These are phyloP conservation scores for Plasmodium adleri DNA, from an alignment of 169 alveolate species.

Conservation along the genomic window DNA sequence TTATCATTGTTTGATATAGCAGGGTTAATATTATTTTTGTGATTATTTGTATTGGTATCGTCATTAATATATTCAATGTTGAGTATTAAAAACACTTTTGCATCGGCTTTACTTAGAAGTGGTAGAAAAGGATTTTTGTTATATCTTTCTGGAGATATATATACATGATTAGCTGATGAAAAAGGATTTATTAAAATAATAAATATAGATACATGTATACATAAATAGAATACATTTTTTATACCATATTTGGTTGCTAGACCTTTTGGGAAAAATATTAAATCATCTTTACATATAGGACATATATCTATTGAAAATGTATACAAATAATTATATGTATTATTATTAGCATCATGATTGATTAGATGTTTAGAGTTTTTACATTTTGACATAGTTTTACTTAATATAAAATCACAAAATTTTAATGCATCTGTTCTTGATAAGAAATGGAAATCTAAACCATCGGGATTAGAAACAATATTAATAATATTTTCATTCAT, in stretches of 20 bases:
- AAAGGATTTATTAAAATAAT: constrained; percentile 63
- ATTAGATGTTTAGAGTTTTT: constrained; percentile 93
- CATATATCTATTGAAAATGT: constrained; percentile 95
- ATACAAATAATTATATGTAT: constrained; percentile 93
- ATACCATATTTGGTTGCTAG: constrained; percentile 90
- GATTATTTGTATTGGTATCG: background rate
- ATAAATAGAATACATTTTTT: constrained; percentile 55
- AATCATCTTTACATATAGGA: constrained; percentile 98
- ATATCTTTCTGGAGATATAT: constrained; percentile 77
- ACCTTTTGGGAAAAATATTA: constrained; percentile 93
- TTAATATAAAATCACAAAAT: constrained; percentile 95
- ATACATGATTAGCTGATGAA: constrained; percentile 13
- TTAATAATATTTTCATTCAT: constrained; percentile 94
- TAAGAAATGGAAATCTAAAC: constrained; percentile 97
- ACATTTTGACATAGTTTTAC: constrained; percentile 89
- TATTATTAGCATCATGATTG: constrained; percentile 93
- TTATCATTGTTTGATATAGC: background rate
- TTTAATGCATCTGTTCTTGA: constrained; percentile 94
- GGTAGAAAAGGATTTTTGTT: constrained; percentile 80
- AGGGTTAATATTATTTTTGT: background rate
- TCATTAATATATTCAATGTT: constrained; percentile 47
- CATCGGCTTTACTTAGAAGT: constrained; percentile 66
- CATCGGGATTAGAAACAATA: constrained; percentile 95
- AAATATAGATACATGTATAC: constrained; percentile 57
- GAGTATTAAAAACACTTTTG: constrained; percentile 52